Percentiles rank a stretch among this genome's conserved stretches.
Evolutionary conservation across 345 rosid species (phyloP).

Genomic region (Lepidium didymum): DNA sequence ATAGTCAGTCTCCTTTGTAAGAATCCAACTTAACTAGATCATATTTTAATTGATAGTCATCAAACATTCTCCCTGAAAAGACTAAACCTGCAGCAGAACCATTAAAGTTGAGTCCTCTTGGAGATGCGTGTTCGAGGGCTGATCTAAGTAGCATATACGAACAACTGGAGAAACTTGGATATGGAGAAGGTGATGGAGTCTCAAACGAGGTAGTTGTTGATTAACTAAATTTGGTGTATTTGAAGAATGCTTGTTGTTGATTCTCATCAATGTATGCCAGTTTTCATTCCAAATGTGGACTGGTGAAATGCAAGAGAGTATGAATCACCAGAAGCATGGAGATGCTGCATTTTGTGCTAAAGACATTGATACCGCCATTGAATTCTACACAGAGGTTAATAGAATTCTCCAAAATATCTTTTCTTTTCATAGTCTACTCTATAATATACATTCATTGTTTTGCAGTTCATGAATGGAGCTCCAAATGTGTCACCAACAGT

Average conservation of each 20-base stretch:
- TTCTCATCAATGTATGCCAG: conserved; percentile 20
- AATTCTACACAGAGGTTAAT: conserved; percentile 59
- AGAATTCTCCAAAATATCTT: background rate
- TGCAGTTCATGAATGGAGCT: conserved; percentile 76
- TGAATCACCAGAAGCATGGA: conserved; percentile 72
- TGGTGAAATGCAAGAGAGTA: conserved; percentile 68
- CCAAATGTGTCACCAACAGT: conserved; percentile 81
- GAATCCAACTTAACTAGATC: conserved; percentile 27
- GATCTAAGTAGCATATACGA: conserved; percentile 84
- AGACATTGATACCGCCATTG: conserved; percentile 68
- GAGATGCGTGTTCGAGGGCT: conserved; percentile 73
- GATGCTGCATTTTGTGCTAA: conserved; percentile 77
- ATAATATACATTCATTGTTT: background rate
- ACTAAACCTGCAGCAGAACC: conserved; percentile 35
- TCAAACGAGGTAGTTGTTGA: conserved; percentile 57
- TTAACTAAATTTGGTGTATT: background rate
- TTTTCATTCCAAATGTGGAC: conserved; percentile 97
- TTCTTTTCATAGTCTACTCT: background rate
- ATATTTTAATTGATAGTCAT: conserved; percentile 42
- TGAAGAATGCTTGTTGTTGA: background rate
- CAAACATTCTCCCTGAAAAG: conserved; percentile 52
- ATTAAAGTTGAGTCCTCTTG: conserved; percentile 52
- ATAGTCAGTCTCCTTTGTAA: background rate
- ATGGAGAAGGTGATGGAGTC: conserved; percentile 74
- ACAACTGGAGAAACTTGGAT: conserved; percentile 68